Base-by-base conservation (phyloP, 176 grass and related monocot species). In the Luzula sylvatica region DNA sequence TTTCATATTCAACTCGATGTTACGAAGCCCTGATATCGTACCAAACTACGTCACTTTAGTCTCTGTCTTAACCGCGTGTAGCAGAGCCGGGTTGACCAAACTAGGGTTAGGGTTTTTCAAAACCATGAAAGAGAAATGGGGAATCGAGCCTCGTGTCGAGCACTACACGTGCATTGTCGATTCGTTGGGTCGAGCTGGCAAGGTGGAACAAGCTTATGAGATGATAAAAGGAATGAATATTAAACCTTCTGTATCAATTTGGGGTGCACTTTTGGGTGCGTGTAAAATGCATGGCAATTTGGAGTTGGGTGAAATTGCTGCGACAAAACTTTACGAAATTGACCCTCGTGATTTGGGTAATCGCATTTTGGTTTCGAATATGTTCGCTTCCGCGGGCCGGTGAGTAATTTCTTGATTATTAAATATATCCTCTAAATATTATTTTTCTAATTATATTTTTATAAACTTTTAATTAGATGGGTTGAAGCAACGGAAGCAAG, bases 141-240 rank as follows among this genome's bases (percentile, higher is more conserved):
- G 75, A 65, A 87, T 94, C 38, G 68, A 83, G 12, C 78, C 82
- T 7, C 48, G 68, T 15, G 67, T 25, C 5, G 87, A 94, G 67
- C 87, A 94, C 42, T 94, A 87, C 67, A 78, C 87, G 20, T 87
- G 87, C 30, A 53, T 83, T 44, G 87, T 94, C 7, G 87, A 94
- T 56, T 77, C 87, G 53, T 72, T 94, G 46, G 82, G 75, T 13
- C 75, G 78, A n/a, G 82, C 82, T 26, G 87, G 87, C 24, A 78
- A 86, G 74, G 87, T 70, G 56, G 87, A 94, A 43, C 55, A 8
- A 11, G 82, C 87, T 61, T 94, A 94, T 55, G 78, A 77, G 38
- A 56, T 94, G 46, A 87, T 87, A 61, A 81, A 80, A 15, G 20
- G 52, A 26, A 94, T 94, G 87, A 67, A 82, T 16, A 69, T 83